Evolutionary conservation across 331 rosid genomes (phyloP).

Genomic region (Pyracantha coccinea): DNA sequence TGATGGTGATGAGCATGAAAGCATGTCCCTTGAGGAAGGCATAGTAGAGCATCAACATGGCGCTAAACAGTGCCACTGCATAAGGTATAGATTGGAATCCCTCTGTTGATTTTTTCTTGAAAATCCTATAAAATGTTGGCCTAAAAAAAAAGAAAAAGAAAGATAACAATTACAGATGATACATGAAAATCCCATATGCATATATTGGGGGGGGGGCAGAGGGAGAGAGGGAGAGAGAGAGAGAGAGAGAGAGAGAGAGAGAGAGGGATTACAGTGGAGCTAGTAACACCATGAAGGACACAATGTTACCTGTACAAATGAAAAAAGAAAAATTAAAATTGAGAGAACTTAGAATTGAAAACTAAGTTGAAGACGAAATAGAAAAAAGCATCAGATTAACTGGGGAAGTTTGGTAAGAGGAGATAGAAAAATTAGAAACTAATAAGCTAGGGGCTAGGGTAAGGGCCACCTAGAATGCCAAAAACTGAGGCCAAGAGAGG

Average conservation of each 20-base stretch:
- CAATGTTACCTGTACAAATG: constrained; percentile 8
- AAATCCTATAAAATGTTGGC: constrained; percentile 26
- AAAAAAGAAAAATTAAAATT: background rate
- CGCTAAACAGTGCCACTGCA: constrained; percentile 31
- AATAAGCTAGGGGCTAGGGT: too few species aligned
- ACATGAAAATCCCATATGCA: background rate
- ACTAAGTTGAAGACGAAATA: background rate
- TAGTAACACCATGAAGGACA: constrained; percentile 19
- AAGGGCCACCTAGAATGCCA: constrained; percentile 34
- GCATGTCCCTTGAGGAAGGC: constrained; percentile 19
- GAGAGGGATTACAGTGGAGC: constrained; percentile 23
- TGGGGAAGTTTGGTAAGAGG: too few species aligned
- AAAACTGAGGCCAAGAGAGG: constrained; percentile 22
- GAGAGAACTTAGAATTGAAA: background rate
- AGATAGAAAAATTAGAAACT: too few species aligned
- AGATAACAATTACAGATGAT: background rate
- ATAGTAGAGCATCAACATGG: constrained; percentile 30
- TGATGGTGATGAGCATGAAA: constrained; percentile 20
- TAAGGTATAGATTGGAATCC: constrained; percentile 31
- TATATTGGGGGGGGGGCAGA: too few species aligned
- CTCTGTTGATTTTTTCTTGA: constrained; percentile 22
- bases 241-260: background rate
- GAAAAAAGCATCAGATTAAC: background rate
- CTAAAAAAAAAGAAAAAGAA: background rate
- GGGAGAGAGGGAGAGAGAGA: background rate